Evolutionary conservation across 371 early-diverging fungal genomes (phyloP).

Genomic region (Rhizomucor pusillus): DNA sequence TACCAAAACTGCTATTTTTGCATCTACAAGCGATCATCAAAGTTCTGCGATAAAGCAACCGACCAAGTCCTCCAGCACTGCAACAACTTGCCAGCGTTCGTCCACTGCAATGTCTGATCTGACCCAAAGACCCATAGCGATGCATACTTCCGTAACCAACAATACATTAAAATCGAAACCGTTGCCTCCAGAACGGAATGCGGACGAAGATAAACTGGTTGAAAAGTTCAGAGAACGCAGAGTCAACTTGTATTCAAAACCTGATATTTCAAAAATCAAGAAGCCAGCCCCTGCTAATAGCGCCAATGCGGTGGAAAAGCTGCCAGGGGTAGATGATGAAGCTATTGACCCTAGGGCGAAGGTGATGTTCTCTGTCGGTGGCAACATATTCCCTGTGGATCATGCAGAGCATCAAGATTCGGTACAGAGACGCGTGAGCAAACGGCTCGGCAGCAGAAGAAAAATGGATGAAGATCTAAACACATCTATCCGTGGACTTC

Average conservation of each 20-base stretch:
- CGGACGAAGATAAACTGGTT: too few species aligned
- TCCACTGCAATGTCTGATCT: too few species aligned
- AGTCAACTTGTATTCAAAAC: not conserved
- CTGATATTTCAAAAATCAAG: not conserved
- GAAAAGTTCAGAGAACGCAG: not conserved
- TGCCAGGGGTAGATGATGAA: constrained; percentile 16
- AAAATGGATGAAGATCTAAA: constrained; percentile 17
- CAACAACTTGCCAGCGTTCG: too few species aligned
- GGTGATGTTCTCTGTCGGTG: constrained; percentile 52
- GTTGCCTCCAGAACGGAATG: too few species aligned
- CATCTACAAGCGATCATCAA: too few species aligned
- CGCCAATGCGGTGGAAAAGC: too few species aligned
- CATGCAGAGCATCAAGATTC: constrained; percentile 19
- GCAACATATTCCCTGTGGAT: constrained; percentile 53
- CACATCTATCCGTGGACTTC: constrained; percentile 11
- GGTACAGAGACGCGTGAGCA: constrained; percentile 3
- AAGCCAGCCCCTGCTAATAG: constrained; percentile 12
- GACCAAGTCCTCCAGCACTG: too few species aligned
- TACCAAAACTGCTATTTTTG: too few species aligned
- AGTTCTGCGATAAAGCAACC: too few species aligned
- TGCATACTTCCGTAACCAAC: too few species aligned
- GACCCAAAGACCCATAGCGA: too few species aligned
- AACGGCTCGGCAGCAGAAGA: not conserved
- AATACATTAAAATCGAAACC: too few species aligned
- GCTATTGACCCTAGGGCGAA: constrained; percentile 45